Conservation (phyloP, 2,329 filamentous ascomycete genomes). For the Monosporascus cannonballus region DNA sequence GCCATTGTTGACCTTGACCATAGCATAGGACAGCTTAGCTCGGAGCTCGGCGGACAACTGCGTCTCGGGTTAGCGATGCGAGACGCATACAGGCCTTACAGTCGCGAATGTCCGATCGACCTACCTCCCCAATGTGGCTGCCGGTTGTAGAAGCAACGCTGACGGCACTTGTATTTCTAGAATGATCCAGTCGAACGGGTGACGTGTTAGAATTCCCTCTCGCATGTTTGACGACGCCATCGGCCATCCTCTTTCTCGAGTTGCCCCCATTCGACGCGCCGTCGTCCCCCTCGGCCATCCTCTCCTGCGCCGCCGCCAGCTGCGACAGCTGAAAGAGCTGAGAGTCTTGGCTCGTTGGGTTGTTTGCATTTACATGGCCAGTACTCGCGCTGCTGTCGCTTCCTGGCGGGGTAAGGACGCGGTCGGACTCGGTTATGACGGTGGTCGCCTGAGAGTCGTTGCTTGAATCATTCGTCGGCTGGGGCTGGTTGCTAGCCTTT, state of each 20-base stretch:
- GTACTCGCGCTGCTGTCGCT: conserved; percentile 37
- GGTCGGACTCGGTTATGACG: conserved; percentile 33
- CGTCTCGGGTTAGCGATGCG: conserved; percentile 12
- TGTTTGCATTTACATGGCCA: conserved; percentile 22
- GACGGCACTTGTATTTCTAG: conserved; percentile 65
- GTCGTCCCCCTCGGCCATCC: conserved; percentile 34
- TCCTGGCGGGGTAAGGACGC: conserved; percentile 36
- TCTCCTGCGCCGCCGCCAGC: conserved; percentile 48
- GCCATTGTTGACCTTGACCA: conserved; percentile 86
- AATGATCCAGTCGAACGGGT: conserved; percentile 49
- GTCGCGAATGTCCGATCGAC: conserved; percentile 23
- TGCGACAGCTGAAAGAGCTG: conserved; percentile 54
- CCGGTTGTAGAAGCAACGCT: conserved; percentile 54
- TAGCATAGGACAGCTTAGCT: conserved; percentile 83
- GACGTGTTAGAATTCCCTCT: conserved; percentile 37
- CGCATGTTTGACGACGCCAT: conserved; percentile 61
- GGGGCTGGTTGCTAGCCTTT: conserved; percentile 15
- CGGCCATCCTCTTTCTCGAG: conserved; percentile 69
- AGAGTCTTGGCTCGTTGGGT: conserved; percentile 45
- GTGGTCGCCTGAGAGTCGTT: conserved; percentile 40
- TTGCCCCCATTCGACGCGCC: conserved; percentile 25
- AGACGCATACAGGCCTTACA: conserved; percentile 4
- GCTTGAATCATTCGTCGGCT: conserved; percentile 25
- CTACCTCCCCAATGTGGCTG: conserved; percentile 73
- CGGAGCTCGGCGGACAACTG: conserved; percentile 55